Percentiles rank a stretch among this genome's conserved stretches.
Conservation (phyloP, 805 yeast species). For the Nakazawaea pomicola region DNA sequence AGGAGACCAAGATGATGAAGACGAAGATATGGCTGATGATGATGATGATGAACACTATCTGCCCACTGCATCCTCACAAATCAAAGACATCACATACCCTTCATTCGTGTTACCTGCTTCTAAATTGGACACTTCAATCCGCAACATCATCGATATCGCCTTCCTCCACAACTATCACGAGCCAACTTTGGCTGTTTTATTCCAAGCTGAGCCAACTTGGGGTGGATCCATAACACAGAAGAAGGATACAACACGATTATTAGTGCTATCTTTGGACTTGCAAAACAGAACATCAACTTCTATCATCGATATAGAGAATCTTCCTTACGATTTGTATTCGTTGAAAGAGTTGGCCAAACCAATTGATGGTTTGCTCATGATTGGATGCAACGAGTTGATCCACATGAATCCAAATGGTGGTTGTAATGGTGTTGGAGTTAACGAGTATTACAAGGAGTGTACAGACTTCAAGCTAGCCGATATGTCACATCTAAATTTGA, state of each 20-base stretch:
- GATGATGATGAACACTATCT: slow-evolving; percentile 22
- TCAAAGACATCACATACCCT: slow-evolving; percentile 33
- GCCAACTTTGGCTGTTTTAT: slow-evolving; percentile 73
- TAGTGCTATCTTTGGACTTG: slow-evolving; percentile 66
- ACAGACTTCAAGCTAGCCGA: slow-evolving; percentile 38
- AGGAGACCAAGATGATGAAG: slow-evolving; percentile 37
- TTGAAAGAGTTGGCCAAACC: slow-evolving; percentile 63
- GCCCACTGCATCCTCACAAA: slow-evolving; percentile 6
- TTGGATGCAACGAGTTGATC: slow-evolving; percentile 74
- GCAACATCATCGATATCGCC: slow-evolving; percentile 63
- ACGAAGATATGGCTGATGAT: slow-evolving; percentile 36
- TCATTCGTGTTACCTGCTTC: slow-evolving; percentile 59
- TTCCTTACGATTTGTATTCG: slow-evolving; percentile 72
- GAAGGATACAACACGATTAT: slow-evolving; percentile 58
- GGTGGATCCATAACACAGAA: slow-evolving; percentile 61
- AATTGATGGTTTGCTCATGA: slow-evolving; percentile 56
- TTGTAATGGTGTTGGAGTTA: slow-evolving; percentile 56
- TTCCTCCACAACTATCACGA: slow-evolving; percentile 73
- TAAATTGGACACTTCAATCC: slow-evolving; percentile 50
- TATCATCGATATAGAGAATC: slow-evolving; percentile 54
- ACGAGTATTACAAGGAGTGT: slow-evolving; percentile 40
- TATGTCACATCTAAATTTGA: slow-evolving; percentile 44
- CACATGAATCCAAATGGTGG: slow-evolving; percentile 80
- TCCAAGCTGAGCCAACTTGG: slow-evolving; percentile 63
- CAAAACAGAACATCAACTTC: slow-evolving; percentile 54